Percentiles rank a stretch among this genome's conserved stretches.
These are phyloP conservation scores for Neurospora crassa DNA, from an alignment of 2,329 filamentous ascomycete genomes.

Conservation along the genomic window DNA sequence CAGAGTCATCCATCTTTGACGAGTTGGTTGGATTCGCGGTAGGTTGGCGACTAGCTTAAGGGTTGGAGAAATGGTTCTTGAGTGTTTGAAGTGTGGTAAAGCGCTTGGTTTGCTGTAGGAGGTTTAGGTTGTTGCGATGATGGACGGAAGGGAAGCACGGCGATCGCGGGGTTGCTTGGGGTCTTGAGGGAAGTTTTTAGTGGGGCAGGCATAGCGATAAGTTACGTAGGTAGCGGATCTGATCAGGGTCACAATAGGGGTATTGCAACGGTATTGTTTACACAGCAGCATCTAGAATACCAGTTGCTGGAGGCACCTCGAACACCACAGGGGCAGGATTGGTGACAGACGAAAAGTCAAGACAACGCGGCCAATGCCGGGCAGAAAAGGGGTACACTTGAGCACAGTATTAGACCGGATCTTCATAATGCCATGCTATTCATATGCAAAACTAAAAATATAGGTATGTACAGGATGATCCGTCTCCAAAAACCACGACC, in stretches of 20 bases:
- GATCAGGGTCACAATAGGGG: neutral
- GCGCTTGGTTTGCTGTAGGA: neutral
- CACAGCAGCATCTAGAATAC: neutral
- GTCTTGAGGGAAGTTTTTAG: neutral
- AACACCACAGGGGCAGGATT: neutral
- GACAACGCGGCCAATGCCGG: neutral
- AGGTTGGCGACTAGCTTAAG: neutral
- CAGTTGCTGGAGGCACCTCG: neutral
- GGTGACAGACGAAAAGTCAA: neutral
- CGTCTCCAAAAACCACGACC: neutral
- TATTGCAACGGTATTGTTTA: neutral
- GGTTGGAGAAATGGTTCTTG: neutral
- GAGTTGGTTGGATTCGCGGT: neutral
- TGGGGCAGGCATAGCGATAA: neutral
- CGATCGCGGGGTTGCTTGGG: conserved; percentile 9
- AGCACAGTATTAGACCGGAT: neutral
- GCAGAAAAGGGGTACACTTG: neutral
- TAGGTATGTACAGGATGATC: neutral
- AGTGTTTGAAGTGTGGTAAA: no score
- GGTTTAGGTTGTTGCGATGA: neutral
- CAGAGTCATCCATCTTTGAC: conserved; percentile 28
- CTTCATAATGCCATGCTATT: neutral
- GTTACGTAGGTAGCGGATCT: neutral
- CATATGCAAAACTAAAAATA: neutral
- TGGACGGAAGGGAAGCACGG: neutral